A percentile compares a stretch with the other conserved stretches of the same genome.
These are phyloP conservation scores for Quaeritorhiza haematococci DNA, from an alignment of 371 early-diverging fungal species.

Conservation along the genomic window DNA sequence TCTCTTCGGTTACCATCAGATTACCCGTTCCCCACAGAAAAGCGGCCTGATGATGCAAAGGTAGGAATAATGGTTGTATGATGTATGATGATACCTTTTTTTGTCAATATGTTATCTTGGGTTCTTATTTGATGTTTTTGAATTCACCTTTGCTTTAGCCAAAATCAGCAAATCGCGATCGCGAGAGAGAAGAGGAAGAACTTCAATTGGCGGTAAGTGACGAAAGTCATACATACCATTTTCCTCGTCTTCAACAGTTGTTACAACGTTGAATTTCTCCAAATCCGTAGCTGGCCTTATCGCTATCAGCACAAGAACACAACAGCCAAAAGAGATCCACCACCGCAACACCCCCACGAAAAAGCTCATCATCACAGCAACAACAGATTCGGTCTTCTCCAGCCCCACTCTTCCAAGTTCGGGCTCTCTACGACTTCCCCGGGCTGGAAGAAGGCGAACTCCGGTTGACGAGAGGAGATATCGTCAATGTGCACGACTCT, in stretches of 20 bases:
- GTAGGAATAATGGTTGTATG: no score
- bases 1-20: constrained; percentile 40
- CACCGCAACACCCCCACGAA: background rate
- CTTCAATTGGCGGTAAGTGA: constrained; percentile 70
- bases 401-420: constrained; percentile 56
- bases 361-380: constrained; percentile 2
- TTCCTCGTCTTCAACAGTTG: background rate
- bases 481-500: constrained; percentile 70
- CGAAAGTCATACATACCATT: background rate
- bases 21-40: constrained; percentile 76
- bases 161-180: constrained; percentile 43
- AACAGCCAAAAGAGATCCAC: background rate
- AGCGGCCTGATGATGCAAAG: constrained; percentile 48
- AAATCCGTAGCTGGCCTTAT: constrained; percentile 62
- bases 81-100: constrained; percentile 52
- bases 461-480: constrained; percentile 70
- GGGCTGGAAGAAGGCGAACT: constrained; percentile 81
- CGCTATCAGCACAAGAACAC: constrained; percentile 50
- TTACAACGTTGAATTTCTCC: background rate
- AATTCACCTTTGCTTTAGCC: constrained; percentile 1
- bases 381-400: background rate
- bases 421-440: constrained; percentile 80
- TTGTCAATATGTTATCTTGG: constrained; percentile 1
- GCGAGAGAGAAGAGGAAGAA: constrained; percentile 86
- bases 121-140: background rate